Percentiles rank a stretch among this genome's conserved stretches.
phyloP scores from a whole-genome alignment of 257 asterid species.

The Solanum boliviense region DNA sequence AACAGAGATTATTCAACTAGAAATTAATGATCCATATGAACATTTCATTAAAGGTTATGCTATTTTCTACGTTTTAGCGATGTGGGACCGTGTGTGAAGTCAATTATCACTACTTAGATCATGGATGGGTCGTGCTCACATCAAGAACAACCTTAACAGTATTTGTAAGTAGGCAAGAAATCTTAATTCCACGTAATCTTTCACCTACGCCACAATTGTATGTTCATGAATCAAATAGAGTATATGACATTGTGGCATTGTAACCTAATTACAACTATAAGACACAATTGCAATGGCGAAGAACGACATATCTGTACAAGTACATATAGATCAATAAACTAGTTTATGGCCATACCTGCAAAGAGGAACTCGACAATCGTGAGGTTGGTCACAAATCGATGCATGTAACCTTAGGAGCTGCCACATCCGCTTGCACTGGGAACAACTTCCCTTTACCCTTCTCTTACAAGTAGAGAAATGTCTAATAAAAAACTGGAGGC shows the following conservation, averaged over 20 bases:
- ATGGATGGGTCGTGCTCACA: background rate
- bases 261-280: background rate
- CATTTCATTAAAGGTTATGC: too few relatives aligned
- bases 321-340: background rate
- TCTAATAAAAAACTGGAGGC: constrained; percentile 62
- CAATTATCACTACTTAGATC: background rate
- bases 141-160: background rate
- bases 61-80: background rate
- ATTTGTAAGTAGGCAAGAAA: background rate
- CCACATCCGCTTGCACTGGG: constrained; percentile 78
- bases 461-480: constrained; percentile 69
- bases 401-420: constrained; percentile 73
- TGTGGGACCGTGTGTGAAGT: background rate
- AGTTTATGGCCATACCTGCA: constrained; percentile 48
- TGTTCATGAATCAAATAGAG: background rate
- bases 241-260: too few relatives aligned
- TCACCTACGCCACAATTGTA: background rate
- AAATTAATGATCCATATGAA: background rate
- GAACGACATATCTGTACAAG: background rate
- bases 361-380: constrained; percentile 77
- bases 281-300: background rate
- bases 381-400: constrained; percentile 56
- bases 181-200: background rate
- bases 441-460: constrained; percentile 70
- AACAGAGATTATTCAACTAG: background rate